Evolutionary conservation across 345 rosid genomes (phyloP), one percentile per base, ranked within the genome.

Genomic region (Corymbia maculata): DNA sequence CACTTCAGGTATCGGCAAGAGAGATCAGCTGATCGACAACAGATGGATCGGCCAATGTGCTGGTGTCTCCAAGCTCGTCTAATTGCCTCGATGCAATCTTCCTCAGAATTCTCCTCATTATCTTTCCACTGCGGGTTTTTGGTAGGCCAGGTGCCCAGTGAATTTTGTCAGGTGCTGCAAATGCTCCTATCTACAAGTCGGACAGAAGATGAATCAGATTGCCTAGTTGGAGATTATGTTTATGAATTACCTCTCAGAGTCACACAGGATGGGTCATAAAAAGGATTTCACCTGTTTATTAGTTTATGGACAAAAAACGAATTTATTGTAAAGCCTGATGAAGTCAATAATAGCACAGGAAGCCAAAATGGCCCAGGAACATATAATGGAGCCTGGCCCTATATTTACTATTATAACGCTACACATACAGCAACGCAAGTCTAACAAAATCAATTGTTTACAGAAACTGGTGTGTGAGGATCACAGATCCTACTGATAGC

Each of bases 61-160:
- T 96, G 0, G 92, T 96, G 96, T 97, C 99, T 44, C 99, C 98
- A 14, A 97, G 96, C 90, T 98, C 98, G 87, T 96, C 97, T 64
- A 95, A 88, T 89, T 97, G 98, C 94, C 91, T 92, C 1, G 99
- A 91, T 57, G 99, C 99, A 82, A 97, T 96, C 94, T 97, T 97
- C 93, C 98, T 92, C 88, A 97, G 92, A 90, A 97, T 95, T 91
- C 99, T 95, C 87, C 99, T 92, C 99, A 97, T 97, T 90, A 97
- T 97, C 95, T 97, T 97, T 84, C 99, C 99, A 87, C 99, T 98
- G 91, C 98, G 95, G 5, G 99, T 98, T 92, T 98, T 98, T 30
- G 99, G 99, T 88, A 98, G 94, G 32, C 96, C 95, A 0, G 99
- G 98, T 8, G 99, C 99, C 99, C 99, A 98, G 52, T 98, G 99